Evolutionary conservation across 2,329 filamentous ascomycete species (phyloP), one percentile per base, ranked within the genome.

Genomic region (Ophiostoma perfectum): DNA sequence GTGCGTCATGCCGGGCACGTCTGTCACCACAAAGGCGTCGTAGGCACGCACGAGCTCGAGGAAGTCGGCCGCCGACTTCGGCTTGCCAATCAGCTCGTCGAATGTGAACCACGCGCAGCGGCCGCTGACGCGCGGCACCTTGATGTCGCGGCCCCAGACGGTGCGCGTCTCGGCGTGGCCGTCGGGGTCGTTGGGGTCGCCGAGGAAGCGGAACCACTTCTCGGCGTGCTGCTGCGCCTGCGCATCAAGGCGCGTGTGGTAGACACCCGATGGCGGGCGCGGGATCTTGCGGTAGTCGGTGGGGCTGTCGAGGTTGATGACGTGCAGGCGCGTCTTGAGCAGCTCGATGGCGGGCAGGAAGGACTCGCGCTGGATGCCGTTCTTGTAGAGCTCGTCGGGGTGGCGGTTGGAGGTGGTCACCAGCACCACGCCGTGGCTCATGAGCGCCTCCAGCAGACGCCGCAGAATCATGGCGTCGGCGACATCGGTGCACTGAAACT

Each of bases 211-310:
- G 80, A 98, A 97, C 95, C 95, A 99, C 77, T 94, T 94, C 73
- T 97, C 88, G 16, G 93, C 92, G 76, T 99, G 95, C 0, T 87
- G 86, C 11, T 84, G 78, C 3, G 95, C 93, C 66, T 90, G 88
- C 8, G 83, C 83, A 77, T 94, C 93, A 2, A 98, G 87, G 0
- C 92, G 91, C 69, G 92, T 89, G 80, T 98, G 92, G 78, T 98
- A 99, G 18, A 99, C 95, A 49, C 92, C 94, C 0, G 92, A 96
- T 0, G 93, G 90, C 2, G 95, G 95, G 0, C 95, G 88, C 1
- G 94, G 92, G 68, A 99, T 96, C 79, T 97, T 98, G 75, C 95
- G 92, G 81, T 99, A 99, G 79, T 99, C 95, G 49, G 93, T 99
- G 4, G 90, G 88, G 2, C 93, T 97, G 80, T 99, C 91, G 70